A percentile compares a stretch with the other conserved stretches of the same genome.
Conservation (phyloP, 345 rosid species). For the Brassica carinata region DNA sequence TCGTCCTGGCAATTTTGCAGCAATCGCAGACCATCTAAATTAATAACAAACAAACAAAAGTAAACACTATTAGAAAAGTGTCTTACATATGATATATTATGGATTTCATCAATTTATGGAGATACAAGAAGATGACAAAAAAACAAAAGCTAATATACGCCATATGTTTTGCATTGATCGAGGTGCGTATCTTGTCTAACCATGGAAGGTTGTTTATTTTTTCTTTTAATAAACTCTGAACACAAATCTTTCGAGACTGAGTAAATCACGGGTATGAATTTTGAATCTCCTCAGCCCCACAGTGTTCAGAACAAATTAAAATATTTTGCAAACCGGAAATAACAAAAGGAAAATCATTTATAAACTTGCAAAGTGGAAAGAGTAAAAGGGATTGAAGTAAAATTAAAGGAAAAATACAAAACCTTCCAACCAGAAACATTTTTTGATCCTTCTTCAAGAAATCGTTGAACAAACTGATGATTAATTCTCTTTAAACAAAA, state of each 20-base stretch:
- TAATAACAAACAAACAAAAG: conserved; percentile 22
- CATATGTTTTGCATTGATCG: conserved; percentile 37
- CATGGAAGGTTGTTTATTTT: conserved; percentile 2
- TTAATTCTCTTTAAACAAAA: neutral
- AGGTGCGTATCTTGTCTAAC: conserved; percentile 20
- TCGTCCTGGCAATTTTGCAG: conserved; percentile 75
- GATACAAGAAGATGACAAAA: conserved; percentile 30
- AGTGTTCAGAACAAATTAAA: neutral
- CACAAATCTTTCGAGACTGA: conserved; percentile 3
- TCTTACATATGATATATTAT: neutral
- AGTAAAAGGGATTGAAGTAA: neutral
- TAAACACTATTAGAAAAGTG: conserved; percentile 7
- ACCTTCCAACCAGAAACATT: neutral
- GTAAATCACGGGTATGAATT: conserved; percentile 30
- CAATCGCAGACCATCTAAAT: conserved; percentile 84
- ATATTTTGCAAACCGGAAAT: conserved; percentile 8
- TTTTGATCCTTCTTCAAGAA: neutral
- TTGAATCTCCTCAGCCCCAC: conserved; percentile 16
- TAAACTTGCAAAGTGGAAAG: neutral
- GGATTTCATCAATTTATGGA: conserved; percentile 28
- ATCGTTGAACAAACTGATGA: neutral
- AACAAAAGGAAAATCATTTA: neutral
- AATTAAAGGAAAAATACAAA: neutral
- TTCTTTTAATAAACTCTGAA: neutral
- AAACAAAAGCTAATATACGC: conserved; percentile 20